Conservation (phyloP, 1,284 basidiomycete genomes). For the Heterobasidion occidentale region DNA sequence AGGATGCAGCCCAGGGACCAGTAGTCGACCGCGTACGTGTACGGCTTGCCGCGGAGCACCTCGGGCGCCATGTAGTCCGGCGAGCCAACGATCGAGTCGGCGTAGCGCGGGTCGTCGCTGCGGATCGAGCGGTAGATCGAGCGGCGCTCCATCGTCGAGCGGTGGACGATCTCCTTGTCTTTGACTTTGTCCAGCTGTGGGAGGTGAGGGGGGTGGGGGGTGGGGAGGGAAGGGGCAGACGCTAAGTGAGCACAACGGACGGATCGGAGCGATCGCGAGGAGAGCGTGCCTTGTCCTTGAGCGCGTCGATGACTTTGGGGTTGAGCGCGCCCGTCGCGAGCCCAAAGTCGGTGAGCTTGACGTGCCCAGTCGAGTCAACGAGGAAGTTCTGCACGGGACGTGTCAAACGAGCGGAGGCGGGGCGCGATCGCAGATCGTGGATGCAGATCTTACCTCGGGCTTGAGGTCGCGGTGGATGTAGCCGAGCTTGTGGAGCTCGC, state of each 20-base stretch:
- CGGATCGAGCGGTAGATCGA: conserved; percentile 93
- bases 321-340: conserved; percentile 95
- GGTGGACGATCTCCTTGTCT: conserved; percentile 85
- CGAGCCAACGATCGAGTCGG: conserved; percentile 96
- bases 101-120: conserved; percentile 87
- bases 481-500: conserved; percentile 88
- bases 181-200: conserved; percentile 90
- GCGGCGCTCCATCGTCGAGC: conserved; percentile 91
- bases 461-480: conserved; percentile 98
- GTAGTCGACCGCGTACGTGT: conserved; percentile 94
- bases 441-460: conserved; percentile 68
- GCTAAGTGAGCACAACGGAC: not conserved
- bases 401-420: not conserved
- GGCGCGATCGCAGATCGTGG: not conserved
- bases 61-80: conserved; percentile 97
- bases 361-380: conserved; percentile 92
- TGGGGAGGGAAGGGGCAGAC: not conserved
- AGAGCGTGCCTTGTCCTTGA: conserved; percentile 74
- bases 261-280: not conserved
- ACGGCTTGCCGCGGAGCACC: conserved; percentile 91
- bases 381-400: conserved; percentile 77
- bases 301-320: conserved; percentile 90
- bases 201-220: not conserved
- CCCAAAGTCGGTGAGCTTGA: conserved; percentile 98
- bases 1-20: conserved; percentile 99